A percentile compares a stretch with the other conserved stretches of the same genome.
Evolutionary conservation across 2,329 filamentous ascomycete genomes (phyloP).

Genomic region (Penicillium concentricum): DNA sequence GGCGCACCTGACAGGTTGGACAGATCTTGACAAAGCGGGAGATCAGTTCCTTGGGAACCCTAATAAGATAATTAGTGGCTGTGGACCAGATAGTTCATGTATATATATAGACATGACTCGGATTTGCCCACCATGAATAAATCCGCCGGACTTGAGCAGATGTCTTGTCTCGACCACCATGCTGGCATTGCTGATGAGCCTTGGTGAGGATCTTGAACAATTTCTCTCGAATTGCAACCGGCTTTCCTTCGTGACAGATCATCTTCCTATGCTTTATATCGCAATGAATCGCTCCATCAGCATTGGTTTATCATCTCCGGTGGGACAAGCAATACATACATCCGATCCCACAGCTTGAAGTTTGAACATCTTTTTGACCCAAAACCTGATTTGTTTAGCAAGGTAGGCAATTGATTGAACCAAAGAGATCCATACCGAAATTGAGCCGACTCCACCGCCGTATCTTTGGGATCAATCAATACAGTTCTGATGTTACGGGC

Average conservation of each 20-base stretch:
- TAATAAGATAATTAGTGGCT: conserved; percentile 21
- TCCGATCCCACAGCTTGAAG: conserved; percentile 43
- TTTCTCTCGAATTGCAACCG: conserved; percentile 54
- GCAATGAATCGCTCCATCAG: neutral
- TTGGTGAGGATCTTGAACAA: conserved; percentile 52
- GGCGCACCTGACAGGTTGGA: conserved; percentile 50
- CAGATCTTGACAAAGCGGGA: conserved; percentile 53
- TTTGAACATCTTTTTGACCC: conserved; percentile 56
- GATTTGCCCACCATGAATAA: conserved; percentile 48
- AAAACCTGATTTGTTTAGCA: conserved; percentile 41
- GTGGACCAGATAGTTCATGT: neutral
- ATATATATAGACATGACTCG: neutral
- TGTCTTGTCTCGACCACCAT: conserved; percentile 54
- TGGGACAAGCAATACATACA: conserved; percentile 30
- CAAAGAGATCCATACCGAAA: conserved; percentile 41
- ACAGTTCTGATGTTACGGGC: conserved; percentile 50
- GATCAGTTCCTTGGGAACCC: conserved; percentile 54
- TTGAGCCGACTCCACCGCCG: conserved; percentile 51
- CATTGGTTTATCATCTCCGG: neutral
- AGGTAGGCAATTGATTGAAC: neutral
- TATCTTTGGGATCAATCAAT: conserved; percentile 51
- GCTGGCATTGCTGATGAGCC: conserved; percentile 52
- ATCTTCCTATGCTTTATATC: conserved; percentile 37
- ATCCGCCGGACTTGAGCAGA: conserved; percentile 51
- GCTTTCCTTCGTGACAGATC: conserved; percentile 53